Evolutionary conservation across 495 filamentous ascomycete species (phyloP), one percentile per base, ranked within the genome.

Genomic region (Penicillium flavigenum): DNA sequence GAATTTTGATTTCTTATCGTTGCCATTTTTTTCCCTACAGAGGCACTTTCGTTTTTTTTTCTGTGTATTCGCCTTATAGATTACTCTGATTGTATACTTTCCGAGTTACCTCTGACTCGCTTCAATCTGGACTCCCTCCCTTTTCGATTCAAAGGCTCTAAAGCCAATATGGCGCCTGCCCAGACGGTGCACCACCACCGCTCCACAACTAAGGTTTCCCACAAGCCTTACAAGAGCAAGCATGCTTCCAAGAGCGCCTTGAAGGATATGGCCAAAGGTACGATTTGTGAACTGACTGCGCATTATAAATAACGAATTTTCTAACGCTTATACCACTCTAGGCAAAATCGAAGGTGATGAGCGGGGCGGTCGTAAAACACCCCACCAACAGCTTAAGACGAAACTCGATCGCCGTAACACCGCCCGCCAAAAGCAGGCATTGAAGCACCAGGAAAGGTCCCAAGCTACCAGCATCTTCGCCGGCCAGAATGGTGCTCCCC

Each of bases 371-470:
- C 86, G 93, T 57, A 95, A 90, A 73, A 96, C 92, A 42, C 88
- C 88, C 57, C 91, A 97, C 71, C 95, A 98, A 69, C 90, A 96
- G 75, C 81, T 96, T 69, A 95, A 96, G 90, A 96, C 92, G 36
- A 98, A 96, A 75, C 78, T 98, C 71, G 91, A 96, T 74, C 88
- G 94, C 34, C 83, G 89, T 65, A 96, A 98, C 73, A 90, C 93
- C 76, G 88, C 89, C 46, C 91, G 91, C 64, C 94, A 98, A 76
- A 83, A 84, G 66, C 88, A 91, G 61, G 79, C 83, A 60, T 74
- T 82, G 60, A 96, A 97, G 73, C 86, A 92, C 56, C 84, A 84
- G 58, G 89, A 94, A 63, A 86, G 91, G 64, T 76, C 83, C 47
- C 87, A 86, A 44, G 86, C 88, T 34, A 83, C 81, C 0, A 91